Conservation (phyloP, 768 basidiomycete species). For the Termitomyces sp. region DNA sequence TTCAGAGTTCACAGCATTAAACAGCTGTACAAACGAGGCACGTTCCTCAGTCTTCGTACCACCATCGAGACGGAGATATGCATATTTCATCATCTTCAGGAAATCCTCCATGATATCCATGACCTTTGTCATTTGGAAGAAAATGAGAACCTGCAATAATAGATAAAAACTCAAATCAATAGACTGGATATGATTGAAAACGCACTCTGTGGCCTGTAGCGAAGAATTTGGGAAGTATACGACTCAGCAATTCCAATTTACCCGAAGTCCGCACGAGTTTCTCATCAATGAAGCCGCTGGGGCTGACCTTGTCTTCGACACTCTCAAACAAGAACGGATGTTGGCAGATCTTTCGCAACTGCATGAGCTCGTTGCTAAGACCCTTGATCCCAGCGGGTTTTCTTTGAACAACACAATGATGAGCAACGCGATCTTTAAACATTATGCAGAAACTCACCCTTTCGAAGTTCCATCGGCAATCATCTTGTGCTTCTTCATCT, state of each 20-base stretch:
- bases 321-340: constrained; percentile 96
- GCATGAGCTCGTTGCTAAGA: constrained; percentile 93
- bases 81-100: constrained; percentile 80
- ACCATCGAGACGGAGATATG: constrained; percentile 92
- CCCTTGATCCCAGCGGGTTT: constrained; percentile 81
- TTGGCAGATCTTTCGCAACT: constrained; percentile 96
- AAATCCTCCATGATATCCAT: constrained; percentile 99
- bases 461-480: constrained; percentile 78
- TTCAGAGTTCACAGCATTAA: constrained; percentile 88
- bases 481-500: constrained; percentile 99
- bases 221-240: constrained; percentile 95
- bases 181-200: not conserved
- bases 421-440: not conserved
- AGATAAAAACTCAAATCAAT: constrained; percentile 5
- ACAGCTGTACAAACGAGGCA: constrained; percentile 78
- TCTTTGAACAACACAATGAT: constrained; percentile 29
- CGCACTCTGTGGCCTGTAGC: constrained; percentile 83
- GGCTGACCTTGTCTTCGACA: constrained; percentile 93
- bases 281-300: constrained; percentile 76
- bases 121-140: constrained; percentile 99
- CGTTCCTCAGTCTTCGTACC: constrained; percentile 96
- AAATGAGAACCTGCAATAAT: constrained; percentile 77
- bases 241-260: constrained; percentile 89
- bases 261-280: constrained; percentile 84
- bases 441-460: constrained; percentile 52